These are phyloP conservation scores for Piper longum DNA, from an alignment of 164 flowering plant genomes.

Conservation along the genomic window DNA sequence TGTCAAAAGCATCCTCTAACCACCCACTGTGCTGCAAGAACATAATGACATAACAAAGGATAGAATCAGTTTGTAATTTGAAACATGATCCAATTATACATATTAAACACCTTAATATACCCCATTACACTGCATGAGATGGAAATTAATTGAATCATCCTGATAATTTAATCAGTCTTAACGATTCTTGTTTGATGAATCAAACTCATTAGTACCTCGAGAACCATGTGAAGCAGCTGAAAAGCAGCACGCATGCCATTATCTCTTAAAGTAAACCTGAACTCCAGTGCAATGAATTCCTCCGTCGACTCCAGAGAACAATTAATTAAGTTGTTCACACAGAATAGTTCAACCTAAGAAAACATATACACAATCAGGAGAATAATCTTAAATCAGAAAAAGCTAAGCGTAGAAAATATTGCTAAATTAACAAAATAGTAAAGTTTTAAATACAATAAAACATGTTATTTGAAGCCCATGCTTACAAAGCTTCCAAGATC, in stretches of 20 bases:
- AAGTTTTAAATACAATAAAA: too few species aligned
- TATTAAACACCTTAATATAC: too few species aligned
- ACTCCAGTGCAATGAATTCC: slow-evolving; percentile 93
- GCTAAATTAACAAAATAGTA: background rate
- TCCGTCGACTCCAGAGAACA: slow-evolving; percentile 97
- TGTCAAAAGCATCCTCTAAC: slow-evolving; percentile 97
- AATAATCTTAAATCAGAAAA: background rate
- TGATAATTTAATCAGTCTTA: background rate
- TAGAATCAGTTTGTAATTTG: background rate
- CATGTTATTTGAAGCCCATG: too few species aligned
- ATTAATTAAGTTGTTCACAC: slow-evolving; percentile 92
- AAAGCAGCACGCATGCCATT: slow-evolving; percentile 98
- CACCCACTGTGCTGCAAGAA: slow-evolving; percentile 90
- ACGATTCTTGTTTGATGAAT: background rate
- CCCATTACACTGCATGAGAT: too few species aligned
- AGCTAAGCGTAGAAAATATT: background rate
- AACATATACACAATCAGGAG: slow-evolving; percentile 1
- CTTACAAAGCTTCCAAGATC: too few species aligned
- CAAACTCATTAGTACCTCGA: slow-evolving; percentile 45
- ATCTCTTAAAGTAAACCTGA: slow-evolving; percentile 89
- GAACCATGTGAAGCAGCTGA: slow-evolving; percentile 97
- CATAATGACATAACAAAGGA: slow-evolving; percentile 5
- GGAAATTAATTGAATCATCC: too few species aligned
- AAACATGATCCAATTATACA: background rate
- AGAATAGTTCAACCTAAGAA: slow-evolving; percentile 91